Percentiles rank a stretch among this genome's conserved stretches.
phyloP scores from a whole-genome alignment of 441 rosid species.

The Pelargonium cotyledonis region DNA sequence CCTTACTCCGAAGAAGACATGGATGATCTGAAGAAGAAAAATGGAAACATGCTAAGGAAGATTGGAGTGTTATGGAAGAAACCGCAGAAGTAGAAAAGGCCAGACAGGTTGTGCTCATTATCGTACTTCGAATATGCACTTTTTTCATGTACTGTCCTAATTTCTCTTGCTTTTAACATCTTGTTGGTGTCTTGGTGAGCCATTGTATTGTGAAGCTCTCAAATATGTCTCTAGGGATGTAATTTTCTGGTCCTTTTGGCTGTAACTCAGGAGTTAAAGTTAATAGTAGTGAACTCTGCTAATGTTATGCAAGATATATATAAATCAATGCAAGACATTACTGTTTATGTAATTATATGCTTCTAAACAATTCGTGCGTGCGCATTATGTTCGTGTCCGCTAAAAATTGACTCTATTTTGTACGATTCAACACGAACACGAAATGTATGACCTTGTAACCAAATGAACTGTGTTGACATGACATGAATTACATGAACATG shows the following conservation, averaged over 20 bases:
- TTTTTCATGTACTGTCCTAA: background rate
- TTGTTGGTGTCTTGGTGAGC: background rate
- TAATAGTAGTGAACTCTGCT: background rate
- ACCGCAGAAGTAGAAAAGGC: background rate
- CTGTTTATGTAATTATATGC: too few species aligned
- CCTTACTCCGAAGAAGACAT: slow-evolving; percentile 47
- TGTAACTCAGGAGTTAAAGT: background rate
- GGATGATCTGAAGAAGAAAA: slow-evolving; percentile 21
- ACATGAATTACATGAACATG: too few species aligned
- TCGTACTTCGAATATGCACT: background rate
- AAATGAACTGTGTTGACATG: too few species aligned
- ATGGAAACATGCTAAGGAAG: slow-evolving; percentile 9
- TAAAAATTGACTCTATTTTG: too few species aligned
- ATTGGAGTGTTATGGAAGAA: slow-evolving; percentile 13
- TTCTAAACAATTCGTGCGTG: too few species aligned
- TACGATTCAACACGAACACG: too few species aligned
- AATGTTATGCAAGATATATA: background rate
- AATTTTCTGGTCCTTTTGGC: background rate
- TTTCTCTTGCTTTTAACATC: background rate
- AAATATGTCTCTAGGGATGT: background rate
- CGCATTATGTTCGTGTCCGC: too few species aligned
- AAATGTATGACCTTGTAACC: too few species aligned
- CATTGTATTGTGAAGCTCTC: background rate
- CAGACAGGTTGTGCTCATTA: background rate
- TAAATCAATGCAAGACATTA: background rate